A percentile compares a stretch with the other conserved stretches of the same genome.
Evolutionary conservation across 805 yeast species (phyloP).

Genomic region (Kuraishia borneana): DNA sequence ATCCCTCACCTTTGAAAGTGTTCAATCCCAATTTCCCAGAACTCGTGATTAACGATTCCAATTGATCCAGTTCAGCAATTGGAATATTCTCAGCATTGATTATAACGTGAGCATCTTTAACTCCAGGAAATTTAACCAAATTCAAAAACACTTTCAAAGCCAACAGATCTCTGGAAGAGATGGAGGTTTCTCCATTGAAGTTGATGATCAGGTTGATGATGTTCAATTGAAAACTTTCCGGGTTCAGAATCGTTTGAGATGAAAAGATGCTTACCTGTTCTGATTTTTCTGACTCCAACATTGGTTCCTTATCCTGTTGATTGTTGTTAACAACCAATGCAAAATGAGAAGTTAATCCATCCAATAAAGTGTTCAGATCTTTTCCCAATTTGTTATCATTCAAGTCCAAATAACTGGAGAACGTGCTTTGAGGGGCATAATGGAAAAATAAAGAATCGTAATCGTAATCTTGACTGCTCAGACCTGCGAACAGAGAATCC

Average conservation of each 20-base stretch:
- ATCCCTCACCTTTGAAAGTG: no score
- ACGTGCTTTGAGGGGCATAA: neutral
- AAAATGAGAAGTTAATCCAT: neutral
- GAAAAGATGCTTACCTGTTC: slow-evolving; percentile 10
- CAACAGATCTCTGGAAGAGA: neutral
- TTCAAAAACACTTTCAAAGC: neutral
- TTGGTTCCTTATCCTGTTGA: neutral
- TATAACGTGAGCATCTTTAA: neutral
- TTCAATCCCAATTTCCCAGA: no score
- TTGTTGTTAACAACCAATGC: neutral
- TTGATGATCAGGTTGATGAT: slow-evolving; percentile 11
- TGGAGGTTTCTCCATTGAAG: slow-evolving; percentile 1
- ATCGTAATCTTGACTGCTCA: slow-evolving; percentile 9
- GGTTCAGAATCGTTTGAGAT: slow-evolving; percentile 15
- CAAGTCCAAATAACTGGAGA: neutral
- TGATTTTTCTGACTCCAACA: neutral
- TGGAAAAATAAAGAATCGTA: slow-evolving; percentile 11
- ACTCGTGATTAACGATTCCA: neutral
- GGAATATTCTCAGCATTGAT: neutral
- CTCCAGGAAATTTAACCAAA: neutral
- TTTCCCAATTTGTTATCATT: neutral
- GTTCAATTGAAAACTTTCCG: slow-evolving; percentile 15
- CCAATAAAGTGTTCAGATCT: neutral
- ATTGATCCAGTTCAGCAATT: neutral
- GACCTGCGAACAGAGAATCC: slow-evolving; percentile 10